phyloP scores from a whole-genome alignment of 352 stramenopile species.

The Albugo candida region DNA sequence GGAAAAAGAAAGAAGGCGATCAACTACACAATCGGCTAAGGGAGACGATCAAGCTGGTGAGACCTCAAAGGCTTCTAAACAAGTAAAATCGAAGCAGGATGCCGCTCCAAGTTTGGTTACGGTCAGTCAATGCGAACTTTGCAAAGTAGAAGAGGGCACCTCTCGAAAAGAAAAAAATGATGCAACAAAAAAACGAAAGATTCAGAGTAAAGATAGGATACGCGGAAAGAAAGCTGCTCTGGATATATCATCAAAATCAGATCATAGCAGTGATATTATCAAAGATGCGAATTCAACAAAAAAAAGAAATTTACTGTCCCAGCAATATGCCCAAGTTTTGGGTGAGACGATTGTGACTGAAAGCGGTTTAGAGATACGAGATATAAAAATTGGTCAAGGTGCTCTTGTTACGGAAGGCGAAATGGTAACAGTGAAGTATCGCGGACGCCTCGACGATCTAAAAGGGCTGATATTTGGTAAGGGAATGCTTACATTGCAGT shows the following conservation, averaged over 20 bases:
- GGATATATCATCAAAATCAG: conserved; percentile 7
- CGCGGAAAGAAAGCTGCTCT: conserved; percentile 6
- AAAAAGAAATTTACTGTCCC: conserved; percentile 22
- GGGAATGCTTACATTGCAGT: conserved; percentile 46
- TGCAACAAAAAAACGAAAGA: conserved; percentile 10
- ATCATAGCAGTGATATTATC: conserved; percentile 5
- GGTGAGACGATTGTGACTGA: conserved; percentile 35
- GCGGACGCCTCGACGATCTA: conserved; percentile 24
- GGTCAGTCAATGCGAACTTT: conserved; percentile 5
- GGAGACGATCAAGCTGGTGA: not conserved
- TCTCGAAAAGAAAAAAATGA: conserved; percentile 12
- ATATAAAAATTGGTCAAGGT: conserved; percentile 30
- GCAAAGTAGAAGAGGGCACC: conserved; percentile 5
- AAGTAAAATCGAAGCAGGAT: conserved; percentile 1
- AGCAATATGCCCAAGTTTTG: conserved; percentile 25
- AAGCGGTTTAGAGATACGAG: conserved; percentile 32
- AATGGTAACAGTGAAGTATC: conserved; percentile 60
- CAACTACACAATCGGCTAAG: conserved; percentile 1
- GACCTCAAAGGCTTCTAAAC: not conserved
- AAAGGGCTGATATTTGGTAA: conserved; percentile 54
- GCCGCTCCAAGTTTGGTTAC: conserved; percentile 4
- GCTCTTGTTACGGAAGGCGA: conserved; percentile 26
- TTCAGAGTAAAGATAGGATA: not conserved
- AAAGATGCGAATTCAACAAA: conserved; percentile 8
- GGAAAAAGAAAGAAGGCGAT: conserved; percentile 45